These are phyloP conservation scores for Plasmodium billcollinsi DNA, from an alignment of 169 alveolate genomes.

Conservation along the genomic window DNA sequence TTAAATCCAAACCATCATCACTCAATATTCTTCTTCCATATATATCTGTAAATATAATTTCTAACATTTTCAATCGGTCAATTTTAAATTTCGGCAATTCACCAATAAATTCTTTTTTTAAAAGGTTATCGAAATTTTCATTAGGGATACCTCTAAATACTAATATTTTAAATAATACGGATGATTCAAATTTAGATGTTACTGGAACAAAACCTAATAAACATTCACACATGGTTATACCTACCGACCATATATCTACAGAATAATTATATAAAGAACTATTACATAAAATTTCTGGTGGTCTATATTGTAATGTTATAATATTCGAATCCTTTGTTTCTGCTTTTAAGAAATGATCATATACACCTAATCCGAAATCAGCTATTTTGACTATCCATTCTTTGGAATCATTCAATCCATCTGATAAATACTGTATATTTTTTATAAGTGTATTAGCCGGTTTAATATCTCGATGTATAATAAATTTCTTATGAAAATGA, in stretches of 20 bases:
- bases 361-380: conserved; percentile 84
- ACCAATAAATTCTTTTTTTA: conserved; percentile 55
- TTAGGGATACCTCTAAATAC: conserved; percentile 66
- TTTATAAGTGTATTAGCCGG: conserved; percentile 87
- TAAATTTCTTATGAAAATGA: conserved; percentile 82
- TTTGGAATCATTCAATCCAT: conserved; percentile 64
- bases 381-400: conserved; percentile 83
- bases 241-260: conserved; percentile 87
- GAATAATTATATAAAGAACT: conserved; percentile 68
- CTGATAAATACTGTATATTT: conserved; percentile 74
- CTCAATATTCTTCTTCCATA: conserved; percentile 84
- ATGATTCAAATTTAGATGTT: conserved; percentile 44
- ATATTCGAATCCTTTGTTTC: conserved; percentile 85
- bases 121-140: conserved; percentile 18
- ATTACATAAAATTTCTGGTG: conserved; percentile 84
- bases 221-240: conserved; percentile 82
- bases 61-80: conserved; percentile 77
- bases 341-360: conserved; percentile 80
- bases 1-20: conserved; percentile 88
- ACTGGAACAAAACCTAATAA: conserved; percentile 64
- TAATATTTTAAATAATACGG: conserved; percentile 50
- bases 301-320: conserved; percentile 85
- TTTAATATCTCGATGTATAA: conserved; percentile 87
- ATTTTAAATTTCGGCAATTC: conserved; percentile 81
- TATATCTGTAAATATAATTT: conserved; percentile 84